phyloP scores from a whole-genome alignment of 257 asterid species.

The Nicotiana tabacum region DNA sequence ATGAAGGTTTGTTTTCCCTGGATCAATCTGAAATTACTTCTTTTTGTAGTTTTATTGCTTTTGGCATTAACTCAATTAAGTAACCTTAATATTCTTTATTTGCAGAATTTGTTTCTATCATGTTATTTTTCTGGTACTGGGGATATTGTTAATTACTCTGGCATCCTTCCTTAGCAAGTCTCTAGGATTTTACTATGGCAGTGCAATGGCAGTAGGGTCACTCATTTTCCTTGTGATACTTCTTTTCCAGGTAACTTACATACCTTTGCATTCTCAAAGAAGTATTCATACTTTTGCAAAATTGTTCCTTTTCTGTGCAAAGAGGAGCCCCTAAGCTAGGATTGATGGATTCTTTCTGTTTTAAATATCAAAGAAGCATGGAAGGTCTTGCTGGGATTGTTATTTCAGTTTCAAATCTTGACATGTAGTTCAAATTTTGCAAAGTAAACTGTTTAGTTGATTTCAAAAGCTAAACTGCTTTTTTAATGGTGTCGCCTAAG shows the following conservation, averaged over 20 bases:
- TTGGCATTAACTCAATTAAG: constrained; percentile 2
- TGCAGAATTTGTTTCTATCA: constrained; percentile 72
- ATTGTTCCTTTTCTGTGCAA: neutral
- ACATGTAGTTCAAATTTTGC: neutral
- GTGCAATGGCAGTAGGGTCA: constrained; percentile 72
- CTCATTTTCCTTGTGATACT: constrained; percentile 58
- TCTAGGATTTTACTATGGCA: constrained; percentile 66
- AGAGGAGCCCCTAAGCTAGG: neutral
- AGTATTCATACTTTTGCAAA: neutral
- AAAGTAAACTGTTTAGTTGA: neutral
- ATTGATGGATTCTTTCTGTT: neutral
- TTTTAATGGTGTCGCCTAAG: neutral
- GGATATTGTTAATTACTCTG: constrained; percentile 45
- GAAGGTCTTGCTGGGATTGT: neutral
- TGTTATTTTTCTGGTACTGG: constrained; percentile 58
- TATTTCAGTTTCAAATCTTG: neutral
- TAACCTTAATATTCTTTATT: neutral
- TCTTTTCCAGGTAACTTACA: constrained; percentile 69
- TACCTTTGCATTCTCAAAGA: neutral
- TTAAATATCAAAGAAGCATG: neutral
- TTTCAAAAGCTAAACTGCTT: neutral
- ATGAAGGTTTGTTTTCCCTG: too few relatives aligned
- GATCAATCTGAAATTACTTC: neutral
- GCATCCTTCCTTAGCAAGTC: constrained; percentile 81
- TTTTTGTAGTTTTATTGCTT: neutral